Conservation (phyloP, 2,329 filamentous ascomycete genomes). For the Bipolaris sorokiniana region DNA sequence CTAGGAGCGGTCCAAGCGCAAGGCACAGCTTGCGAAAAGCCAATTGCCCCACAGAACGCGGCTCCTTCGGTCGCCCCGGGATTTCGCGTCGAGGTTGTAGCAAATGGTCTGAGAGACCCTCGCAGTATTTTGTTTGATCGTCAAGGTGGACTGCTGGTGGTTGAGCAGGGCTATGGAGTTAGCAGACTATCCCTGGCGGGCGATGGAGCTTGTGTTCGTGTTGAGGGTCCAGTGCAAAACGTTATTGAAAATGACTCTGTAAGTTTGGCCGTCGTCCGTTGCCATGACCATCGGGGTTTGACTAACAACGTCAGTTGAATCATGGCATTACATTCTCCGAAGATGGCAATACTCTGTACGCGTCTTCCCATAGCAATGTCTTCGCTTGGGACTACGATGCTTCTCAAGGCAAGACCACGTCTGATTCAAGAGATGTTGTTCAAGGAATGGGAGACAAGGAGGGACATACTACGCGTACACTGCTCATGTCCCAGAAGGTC, state of each 20-base stretch:
- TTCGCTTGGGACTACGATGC: constrained; percentile 70
- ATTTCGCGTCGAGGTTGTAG: constrained; percentile 54
- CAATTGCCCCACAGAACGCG: constrained; percentile 47
- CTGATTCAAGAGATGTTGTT: constrained; percentile 61
- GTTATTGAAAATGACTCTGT: constrained; percentile 39
- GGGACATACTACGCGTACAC: constrained; percentile 70
- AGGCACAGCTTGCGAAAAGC: constrained; percentile 43
- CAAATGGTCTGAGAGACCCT: constrained; percentile 53
- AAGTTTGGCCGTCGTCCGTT: constrained; percentile 21
- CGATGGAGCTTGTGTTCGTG: constrained; percentile 39
- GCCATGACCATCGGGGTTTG: not conserved
- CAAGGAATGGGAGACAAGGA: constrained; percentile 63
- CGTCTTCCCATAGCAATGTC: constrained; percentile 64
- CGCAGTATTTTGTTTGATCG: constrained; percentile 57
- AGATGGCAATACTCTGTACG: constrained; percentile 60
- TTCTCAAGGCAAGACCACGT: constrained; percentile 53
- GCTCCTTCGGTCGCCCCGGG: constrained; percentile 52
- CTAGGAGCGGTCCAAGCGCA: constrained; percentile 34
- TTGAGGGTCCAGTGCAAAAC: constrained; percentile 27
- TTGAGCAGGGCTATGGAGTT: constrained; percentile 52
- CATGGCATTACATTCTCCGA: constrained; percentile 59
- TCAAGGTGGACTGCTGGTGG: constrained; percentile 57
- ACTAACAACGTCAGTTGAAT: constrained; percentile 49
- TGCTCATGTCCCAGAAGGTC: constrained; percentile 64
- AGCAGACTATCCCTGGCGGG: constrained; percentile 46